phyloP scores from a whole-genome alignment of 306 rosid species.

The Acacia confusa region DNA sequence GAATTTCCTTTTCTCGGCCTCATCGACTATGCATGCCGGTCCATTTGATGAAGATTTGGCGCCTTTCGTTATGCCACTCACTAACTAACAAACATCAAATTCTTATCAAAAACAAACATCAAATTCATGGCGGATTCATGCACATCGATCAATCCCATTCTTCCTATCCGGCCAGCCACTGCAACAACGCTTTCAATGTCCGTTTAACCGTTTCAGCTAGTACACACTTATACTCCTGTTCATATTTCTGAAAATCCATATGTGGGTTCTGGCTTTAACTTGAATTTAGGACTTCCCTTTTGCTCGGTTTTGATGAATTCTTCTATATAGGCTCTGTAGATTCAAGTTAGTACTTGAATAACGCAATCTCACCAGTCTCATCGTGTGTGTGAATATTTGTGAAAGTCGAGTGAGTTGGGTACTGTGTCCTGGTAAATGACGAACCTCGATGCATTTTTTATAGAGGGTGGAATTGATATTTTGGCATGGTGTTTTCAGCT shows the following conservation, averaged over 20 bases:
- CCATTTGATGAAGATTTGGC: not conserved
- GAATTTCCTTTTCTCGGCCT: slow-evolving; percentile 1
- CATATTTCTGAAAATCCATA: not conserved
- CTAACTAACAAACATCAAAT: not conserved
- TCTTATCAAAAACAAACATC: not conserved
- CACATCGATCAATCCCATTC: not conserved
- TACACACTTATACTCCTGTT: not conserved
- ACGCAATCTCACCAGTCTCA: not conserved
- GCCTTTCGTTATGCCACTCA: not conserved
- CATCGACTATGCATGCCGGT: slow-evolving; percentile 4
- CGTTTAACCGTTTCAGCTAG: not conserved
- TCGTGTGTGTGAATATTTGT: not conserved
- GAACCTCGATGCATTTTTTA: not conserved
- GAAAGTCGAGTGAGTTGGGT: not conserved
- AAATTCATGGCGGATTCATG: not conserved
- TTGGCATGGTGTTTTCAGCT: not conserved
- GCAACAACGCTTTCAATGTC: not conserved
- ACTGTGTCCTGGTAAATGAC: not conserved
- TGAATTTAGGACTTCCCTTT: not conserved
- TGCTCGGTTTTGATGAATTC: not conserved
- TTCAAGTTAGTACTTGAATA: not conserved
- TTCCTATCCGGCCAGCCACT: not conserved
- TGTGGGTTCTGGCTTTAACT: not conserved
- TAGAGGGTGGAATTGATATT: not conserved
- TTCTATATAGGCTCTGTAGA: not conserved